Percentiles rank a stretch among this genome's conserved stretches.
phyloP scores from a whole-genome alignment of 371 early-diverging fungal species.

The Circinella minor region DNA sequence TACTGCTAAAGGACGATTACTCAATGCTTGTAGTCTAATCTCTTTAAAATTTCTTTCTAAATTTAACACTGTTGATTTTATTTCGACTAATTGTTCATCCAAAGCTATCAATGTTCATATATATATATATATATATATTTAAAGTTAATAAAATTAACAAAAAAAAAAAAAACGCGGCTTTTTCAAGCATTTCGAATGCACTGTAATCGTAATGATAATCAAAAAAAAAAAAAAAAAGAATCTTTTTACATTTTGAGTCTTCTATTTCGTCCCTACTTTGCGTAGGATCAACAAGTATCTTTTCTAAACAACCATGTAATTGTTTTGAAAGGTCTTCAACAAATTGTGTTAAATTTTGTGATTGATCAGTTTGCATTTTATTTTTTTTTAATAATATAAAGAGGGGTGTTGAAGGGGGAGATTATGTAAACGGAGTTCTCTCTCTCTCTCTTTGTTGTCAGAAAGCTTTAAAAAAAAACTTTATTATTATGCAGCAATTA shows the following conservation, averaged over 20 bases:
- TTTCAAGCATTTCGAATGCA: background rate
- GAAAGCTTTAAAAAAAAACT: too few relatives aligned
- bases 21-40: conserved; percentile 32
- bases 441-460: too few relatives aligned
- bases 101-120: background rate
- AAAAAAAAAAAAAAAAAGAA: background rate
- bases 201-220: too few relatives aligned
- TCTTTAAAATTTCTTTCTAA: conserved; percentile 33
- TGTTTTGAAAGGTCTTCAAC: conserved; percentile 26
- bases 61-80: conserved; percentile 32
- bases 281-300: conserved; percentile 29
- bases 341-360: conserved; percentile 11
- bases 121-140: conserved; percentile 1
- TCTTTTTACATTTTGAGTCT: background rate
- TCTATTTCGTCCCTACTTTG: conserved; percentile 20
- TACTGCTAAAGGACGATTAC: conserved; percentile 29
- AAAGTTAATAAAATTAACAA: background rate
- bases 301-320: conserved; percentile 40
- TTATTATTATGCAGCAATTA: too few relatives aligned
- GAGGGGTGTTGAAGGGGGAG: too few relatives aligned
- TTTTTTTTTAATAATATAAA: background rate
- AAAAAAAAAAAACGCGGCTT: too few relatives aligned
- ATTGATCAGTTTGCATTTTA: conserved; percentile 6
- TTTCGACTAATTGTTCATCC: conserved; percentile 14
- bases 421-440: too few relatives aligned